These are phyloP conservation scores for Panus rudis DNA, from an alignment of 768 basidiomycete genomes.

Conservation along the genomic window DNA sequence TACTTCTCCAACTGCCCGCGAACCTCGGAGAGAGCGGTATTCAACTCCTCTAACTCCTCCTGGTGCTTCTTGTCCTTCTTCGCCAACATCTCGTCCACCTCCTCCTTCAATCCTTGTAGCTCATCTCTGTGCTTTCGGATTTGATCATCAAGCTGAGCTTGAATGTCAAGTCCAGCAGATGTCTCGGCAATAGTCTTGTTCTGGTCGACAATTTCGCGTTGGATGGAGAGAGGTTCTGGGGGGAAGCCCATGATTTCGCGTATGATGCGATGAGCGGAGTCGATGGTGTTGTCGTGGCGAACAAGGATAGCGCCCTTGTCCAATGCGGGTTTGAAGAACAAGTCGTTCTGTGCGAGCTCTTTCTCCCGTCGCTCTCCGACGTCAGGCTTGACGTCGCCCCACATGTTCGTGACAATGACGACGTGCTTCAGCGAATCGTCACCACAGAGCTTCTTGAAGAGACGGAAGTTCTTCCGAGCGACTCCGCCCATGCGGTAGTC, in stretches of 20 bases:
- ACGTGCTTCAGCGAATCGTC: slow-evolving; percentile 42
- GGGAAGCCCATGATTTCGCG: slow-evolving; percentile 28
- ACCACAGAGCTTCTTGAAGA: slow-evolving; percentile 49
- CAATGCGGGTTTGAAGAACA: slow-evolving; percentile 47
- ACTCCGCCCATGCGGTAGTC: slow-evolving; percentile 17
- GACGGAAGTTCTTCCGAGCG: slow-evolving; percentile 35
- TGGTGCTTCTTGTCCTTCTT: slow-evolving; percentile 9
- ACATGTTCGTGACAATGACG: slow-evolving; percentile 50
- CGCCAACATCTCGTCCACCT: slow-evolving; percentile 7
- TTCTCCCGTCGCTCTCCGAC: slow-evolving; percentile 37
- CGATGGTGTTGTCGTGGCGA: slow-evolving; percentile 34
- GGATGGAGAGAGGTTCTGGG: slow-evolving; percentile 10
- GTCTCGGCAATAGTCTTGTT: slow-evolving; percentile 11
- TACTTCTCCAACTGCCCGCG: slow-evolving; percentile 7
- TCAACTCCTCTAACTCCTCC: slow-evolving; percentile 9
- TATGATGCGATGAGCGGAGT: slow-evolving; percentile 37
- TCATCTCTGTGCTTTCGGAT: slow-evolving; percentile 4
- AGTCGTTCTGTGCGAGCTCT: slow-evolving; percentile 34
- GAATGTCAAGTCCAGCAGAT: slow-evolving; percentile 13
- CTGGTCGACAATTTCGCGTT: slow-evolving; percentile 14
- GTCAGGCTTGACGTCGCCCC: slow-evolving; percentile 35
- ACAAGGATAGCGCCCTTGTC: slow-evolving; percentile 40
- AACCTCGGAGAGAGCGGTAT: slow-evolving; percentile 2
- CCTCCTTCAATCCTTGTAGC: slow-evolving; percentile 2
- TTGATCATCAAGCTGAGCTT: slow-evolving; percentile 5